Evolutionary conservation across 2,329 filamentous ascomycete genomes (phyloP), one percentile per base, ranked within the genome.

Genomic region (Coniochaeta hoffmannii): DNA sequence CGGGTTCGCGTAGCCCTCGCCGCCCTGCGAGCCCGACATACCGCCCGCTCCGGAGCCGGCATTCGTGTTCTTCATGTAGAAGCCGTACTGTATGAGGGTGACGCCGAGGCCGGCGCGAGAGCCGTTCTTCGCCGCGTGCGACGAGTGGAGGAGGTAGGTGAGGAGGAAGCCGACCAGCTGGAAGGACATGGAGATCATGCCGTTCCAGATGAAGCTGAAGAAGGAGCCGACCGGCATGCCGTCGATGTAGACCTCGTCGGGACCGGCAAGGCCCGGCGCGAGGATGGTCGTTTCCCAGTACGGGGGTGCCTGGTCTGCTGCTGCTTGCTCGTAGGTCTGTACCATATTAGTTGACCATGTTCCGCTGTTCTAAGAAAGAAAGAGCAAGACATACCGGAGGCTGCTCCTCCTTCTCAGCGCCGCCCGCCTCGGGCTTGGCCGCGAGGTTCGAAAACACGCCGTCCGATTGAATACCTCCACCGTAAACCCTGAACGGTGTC

Each of bases 271-370:
- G 55, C 93, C 94, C 0, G 94, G 94, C 0, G 92, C 93, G 53
- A 99, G 82, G 61, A 99, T 97, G 0, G 94, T 97, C 6, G 94
- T 99, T 76, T 99, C 94, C 94, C 94, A 99, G 73, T 99, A 99
- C 0, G 94, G 94, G 1, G 94, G 94, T 50, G 94, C 94, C 24
- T 91, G 88, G 71, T 99, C 94, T 41, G 93, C 93, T 3, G 94
- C 94, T 15, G 94, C 94, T 83, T 97, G 93, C 79, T 99, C 94
- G 70, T 99, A 99, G 34, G 93, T 92, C 90, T 97, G 64, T 51
- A 58, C 41, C 36, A 38, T 50, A 68, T 78, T 66, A 76, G 73
- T 63, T 24, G 35, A n/a, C 30, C 6, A 5, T 36, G 31, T 7
- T n/a, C 32, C 49, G 24, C 14, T 41, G 51, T 44, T 35, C 26